Evolutionary conservation across 108 stramenopile genomes (phyloP), one percentile per base, ranked within the genome.

Genomic region (Cyclotella choctawhatcheeana): DNA sequence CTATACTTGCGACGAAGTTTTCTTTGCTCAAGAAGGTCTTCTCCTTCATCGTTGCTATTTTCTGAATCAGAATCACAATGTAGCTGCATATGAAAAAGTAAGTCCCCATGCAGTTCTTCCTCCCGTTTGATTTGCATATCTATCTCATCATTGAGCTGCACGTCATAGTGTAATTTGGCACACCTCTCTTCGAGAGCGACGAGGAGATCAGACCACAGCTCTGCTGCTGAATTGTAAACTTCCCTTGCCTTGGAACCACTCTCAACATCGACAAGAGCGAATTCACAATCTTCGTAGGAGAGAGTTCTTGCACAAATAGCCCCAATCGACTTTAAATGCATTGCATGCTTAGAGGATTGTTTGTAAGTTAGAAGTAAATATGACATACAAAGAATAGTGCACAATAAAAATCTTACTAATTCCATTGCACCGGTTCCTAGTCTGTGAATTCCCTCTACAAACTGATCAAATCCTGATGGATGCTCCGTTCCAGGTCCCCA

Each of bases 351-450:
- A n/a, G n/a, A n/a, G n/a, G n/a, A n/a, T n/a, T n/a, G n/a, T n/a
- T n/a, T n/a, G n/a, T n/a, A n/a, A n/a, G n/a, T n/a, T n/a, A n/a
- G n/a, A n/a, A n/a, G n/a, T n/a, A n/a, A n/a, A n/a, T n/a, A n/a
- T n/a, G n/a, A n/a, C n/a, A n/a, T n/a, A n/a, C n/a, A n/a, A n/a
- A n/a, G n/a, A n/a, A n/a, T n/a, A n/a, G n/a, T n/a, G n/a, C n/a
- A n/a, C n/a, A n/a, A n/a, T n/a, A n/a, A n/a, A n/a, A n/a, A n/a
- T n/a, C n/a, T n/a, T n/a, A n/a, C n/a, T n/a, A 62, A 40, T 71
- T 90, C 89, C 85, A 90, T 87, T 8, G 88, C 86, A 18, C 89
- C 89, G 0, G 87, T 81, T 5, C 88, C 85, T 10, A 81, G 47
- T 12, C 62, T 34, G 24, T 88, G 69, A 24, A 89, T 69, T 1